Evolutionary conservation across 768 basidiomycete species (phyloP).

Genomic region (Gyrodon lividus): DNA sequence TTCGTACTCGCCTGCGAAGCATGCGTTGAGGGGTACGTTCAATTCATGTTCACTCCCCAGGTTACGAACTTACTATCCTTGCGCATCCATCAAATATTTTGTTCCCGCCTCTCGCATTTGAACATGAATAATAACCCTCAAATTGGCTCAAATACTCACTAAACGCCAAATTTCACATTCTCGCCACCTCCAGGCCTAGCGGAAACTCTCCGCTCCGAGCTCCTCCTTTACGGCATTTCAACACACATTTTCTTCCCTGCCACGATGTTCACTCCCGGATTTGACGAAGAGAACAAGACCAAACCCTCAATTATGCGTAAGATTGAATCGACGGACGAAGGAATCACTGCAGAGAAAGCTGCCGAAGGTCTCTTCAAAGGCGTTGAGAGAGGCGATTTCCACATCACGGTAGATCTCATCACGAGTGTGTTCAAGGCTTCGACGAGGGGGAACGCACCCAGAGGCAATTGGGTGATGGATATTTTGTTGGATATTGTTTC

Average conservation of each 20-base stretch:
- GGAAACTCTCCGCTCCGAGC: conserved; percentile 78
- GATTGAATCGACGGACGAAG: conserved; percentile 74
- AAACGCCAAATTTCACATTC: not conserved
- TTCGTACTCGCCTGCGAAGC: conserved; percentile 81
- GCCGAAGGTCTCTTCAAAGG: conserved; percentile 66
- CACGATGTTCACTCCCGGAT: conserved; percentile 79
- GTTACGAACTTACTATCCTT: too few relatives aligned
- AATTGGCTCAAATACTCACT: not conserved
- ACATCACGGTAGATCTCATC: conserved; percentile 74
- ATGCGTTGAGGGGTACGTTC: conserved; percentile 72
- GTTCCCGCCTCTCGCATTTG: not conserved
- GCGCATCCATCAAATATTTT: not conserved
- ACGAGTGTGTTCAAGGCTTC: conserved; percentile 66
- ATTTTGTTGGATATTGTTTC: conserved; percentile 39
- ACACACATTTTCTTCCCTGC: conserved; percentile 83
- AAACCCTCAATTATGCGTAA: conserved; percentile 76
- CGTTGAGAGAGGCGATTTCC: conserved; percentile 63
- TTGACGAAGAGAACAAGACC: conserved; percentile 67
- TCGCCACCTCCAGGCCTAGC: conserved; percentile 60
- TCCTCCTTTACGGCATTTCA: conserved; percentile 71
- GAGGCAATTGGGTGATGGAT: conserved; percentile 62
- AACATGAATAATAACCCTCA: not conserved
- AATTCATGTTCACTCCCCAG: not conserved
- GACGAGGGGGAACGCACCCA: conserved; percentile 58
- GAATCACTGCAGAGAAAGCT: conserved; percentile 60